phyloP scores from a whole-genome alignment of 192 early-diverging fungal genomes.

The Dispira parvispora region DNA sequence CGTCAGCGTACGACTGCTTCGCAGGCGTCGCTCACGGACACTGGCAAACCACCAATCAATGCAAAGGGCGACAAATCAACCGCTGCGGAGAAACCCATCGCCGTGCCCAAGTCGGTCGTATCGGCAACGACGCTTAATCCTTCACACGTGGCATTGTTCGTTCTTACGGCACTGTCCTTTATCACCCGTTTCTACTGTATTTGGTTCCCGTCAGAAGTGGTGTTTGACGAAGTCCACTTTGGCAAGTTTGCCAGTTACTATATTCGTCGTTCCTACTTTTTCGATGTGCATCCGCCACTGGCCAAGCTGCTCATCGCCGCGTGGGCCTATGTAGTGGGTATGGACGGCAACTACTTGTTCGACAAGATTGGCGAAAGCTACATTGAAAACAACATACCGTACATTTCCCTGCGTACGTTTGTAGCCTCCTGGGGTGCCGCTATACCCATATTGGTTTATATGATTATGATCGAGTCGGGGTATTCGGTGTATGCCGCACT shows the following conservation, averaged over 20 bases:
- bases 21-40: too few species aligned
- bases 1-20: too few species aligned
- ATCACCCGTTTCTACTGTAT: conserved; percentile 53
- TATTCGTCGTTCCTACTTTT: conserved; percentile 72
- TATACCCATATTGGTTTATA: conserved; percentile 57
- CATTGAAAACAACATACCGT: conserved; percentile 72
- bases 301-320: conserved; percentile 82
- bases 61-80: too few species aligned
- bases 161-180: conserved; percentile 18
- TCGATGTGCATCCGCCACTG: conserved; percentile 95
- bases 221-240: conserved; percentile 99
- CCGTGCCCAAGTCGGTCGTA: too few species aligned
- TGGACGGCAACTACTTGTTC: conserved; percentile 89
- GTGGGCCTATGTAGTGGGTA: conserved; percentile 72
- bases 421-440: conserved; percentile 66
- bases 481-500: conserved; percentile 54
- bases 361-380: conserved; percentile 91
- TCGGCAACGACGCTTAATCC: too few species aligned
- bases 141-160: too few species aligned
- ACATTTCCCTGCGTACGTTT: conserved; percentile 61
- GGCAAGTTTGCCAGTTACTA: conserved; percentile 97
- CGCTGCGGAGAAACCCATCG: too few species aligned
- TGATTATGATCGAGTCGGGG: conserved; percentile 77
- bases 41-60: too few species aligned
- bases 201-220: conserved; percentile 51